Evolutionary conservation across 495 filamentous ascomycete genomes (phyloP).

Genomic region (Amphirosellinia nigrospora): DNA sequence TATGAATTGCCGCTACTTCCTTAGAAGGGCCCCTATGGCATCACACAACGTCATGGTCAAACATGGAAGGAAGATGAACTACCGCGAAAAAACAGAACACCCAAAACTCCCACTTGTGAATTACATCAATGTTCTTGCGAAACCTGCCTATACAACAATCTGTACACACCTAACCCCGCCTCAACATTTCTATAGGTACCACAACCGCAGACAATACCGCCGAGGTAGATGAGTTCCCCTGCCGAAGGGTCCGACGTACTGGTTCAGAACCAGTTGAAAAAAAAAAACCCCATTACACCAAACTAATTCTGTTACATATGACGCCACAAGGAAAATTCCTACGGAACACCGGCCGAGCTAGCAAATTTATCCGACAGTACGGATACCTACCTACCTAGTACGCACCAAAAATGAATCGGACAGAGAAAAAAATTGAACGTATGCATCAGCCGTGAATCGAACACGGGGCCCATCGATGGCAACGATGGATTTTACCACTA

Average conservation of each 20-base stretch:
- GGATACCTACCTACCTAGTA: neutral
- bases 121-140: neutral
- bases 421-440: slow-evolving; percentile 17
- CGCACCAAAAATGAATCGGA: neutral
- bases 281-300: neutral
- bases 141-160: too few species aligned
- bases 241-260: neutral
- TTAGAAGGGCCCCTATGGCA: neutral
- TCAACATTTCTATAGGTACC: neutral
- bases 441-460: slow-evolving; percentile 58
- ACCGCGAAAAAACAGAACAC: too few species aligned
- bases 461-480: slow-evolving; percentile 60
- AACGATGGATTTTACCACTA: slow-evolving; percentile 62
- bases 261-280: neutral
- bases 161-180: neutral
- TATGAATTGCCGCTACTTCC: neutral
- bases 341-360: neutral
- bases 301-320: neutral
- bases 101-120: neutral
- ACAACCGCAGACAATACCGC: neutral
- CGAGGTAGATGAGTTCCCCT: neutral
- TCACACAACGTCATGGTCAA: slow-evolving; percentile 2
- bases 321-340: neutral
- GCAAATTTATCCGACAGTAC: too few species aligned
- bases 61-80: too few species aligned